Base-by-base conservation (phyloP, 768 basidiomycete genomes). In the Lactarius deliciosus region DNA sequence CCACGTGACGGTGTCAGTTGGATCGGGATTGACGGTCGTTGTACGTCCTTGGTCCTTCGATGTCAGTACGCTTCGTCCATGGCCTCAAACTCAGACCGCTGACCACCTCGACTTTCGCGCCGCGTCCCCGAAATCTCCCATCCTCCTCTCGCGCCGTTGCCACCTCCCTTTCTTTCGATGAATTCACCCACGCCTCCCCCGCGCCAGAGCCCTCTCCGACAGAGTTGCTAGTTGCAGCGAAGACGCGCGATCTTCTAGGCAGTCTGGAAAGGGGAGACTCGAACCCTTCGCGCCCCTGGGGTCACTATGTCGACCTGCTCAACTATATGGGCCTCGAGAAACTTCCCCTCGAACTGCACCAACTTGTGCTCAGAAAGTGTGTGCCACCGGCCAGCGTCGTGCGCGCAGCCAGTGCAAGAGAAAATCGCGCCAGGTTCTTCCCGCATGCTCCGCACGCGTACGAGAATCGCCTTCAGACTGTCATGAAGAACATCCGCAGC, bases 401-500 rank as follows among this genome's bases (percentile, higher is more conserved):
- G 32, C 86, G 87, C 34, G 70, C 74, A 6, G 74, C 79, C 22
- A 74, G 80, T n/a, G 78, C 80, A 3, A 79, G 75, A 41, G 78
- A 80, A 32, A 73, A 85, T 66, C 75, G 75, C 62, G 74, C 73
- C 16, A 79, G 79, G 32, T 74, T 79, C 18, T 65, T 73, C 36
- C 77, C 80, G 38, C 69, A 72, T 20, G 67, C 70, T 3, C 80
- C 83, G 2, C 87, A 90, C 70, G 58, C 81, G 11, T 84, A 90
- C 72, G 91, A 92, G 76, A 75, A 78, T 20, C 86, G 91, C 36
- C 83, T 91, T 71, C 84, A 85, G 74, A 76, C 81, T 22, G 78
- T 94, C 73, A 83, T 94, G 66, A 81, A 81, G 61, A 90, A 90
- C 74, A 92, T 93, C 28, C 85, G 85, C 61, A 78, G 80, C 45